A percentile compares a stretch with the other conserved stretches of the same genome.
Conservation (phyloP, 148 eudicot genomes). For the Rheum nobile region DNA sequence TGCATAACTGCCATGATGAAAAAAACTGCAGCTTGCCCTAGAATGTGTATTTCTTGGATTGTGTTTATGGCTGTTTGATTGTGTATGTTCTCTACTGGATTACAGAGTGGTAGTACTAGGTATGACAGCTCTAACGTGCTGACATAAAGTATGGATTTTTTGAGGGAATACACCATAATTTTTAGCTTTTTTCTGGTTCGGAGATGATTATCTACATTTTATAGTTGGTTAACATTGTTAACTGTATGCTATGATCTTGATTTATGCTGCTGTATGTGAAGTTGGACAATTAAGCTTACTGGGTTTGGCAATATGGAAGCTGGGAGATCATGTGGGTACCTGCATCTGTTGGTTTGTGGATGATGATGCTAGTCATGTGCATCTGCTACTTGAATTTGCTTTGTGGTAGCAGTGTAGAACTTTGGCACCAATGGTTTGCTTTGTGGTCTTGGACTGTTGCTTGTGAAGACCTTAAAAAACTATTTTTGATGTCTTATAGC, state of each 20-base stretch:
- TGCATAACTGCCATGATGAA: neutral
- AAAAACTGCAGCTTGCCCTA: neutral
- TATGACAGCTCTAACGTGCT: neutral
- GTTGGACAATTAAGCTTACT: neutral
- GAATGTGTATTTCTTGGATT: neutral
- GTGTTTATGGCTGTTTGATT: neutral
- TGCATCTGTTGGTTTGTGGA: neutral
- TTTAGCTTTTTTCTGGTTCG: neutral
- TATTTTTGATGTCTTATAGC: neutral
- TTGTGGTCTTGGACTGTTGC: neutral
- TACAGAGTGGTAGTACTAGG: neutral
- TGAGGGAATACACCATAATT: neutral
- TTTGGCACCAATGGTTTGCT: neutral
- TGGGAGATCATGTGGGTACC: neutral
- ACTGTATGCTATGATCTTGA: neutral
- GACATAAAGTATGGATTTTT: neutral
- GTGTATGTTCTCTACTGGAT: neutral
- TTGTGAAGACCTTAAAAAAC: neutral
- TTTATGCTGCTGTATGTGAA: neutral
- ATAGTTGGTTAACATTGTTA: neutral
- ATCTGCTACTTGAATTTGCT: neutral
- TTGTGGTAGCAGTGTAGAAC: neutral
- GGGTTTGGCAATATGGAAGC: neutral
- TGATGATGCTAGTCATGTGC: neutral
- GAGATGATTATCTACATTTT: neutral